phyloP scores from a whole-genome alignment of 345 rosid species.

The Jatropha curcas region DNA sequence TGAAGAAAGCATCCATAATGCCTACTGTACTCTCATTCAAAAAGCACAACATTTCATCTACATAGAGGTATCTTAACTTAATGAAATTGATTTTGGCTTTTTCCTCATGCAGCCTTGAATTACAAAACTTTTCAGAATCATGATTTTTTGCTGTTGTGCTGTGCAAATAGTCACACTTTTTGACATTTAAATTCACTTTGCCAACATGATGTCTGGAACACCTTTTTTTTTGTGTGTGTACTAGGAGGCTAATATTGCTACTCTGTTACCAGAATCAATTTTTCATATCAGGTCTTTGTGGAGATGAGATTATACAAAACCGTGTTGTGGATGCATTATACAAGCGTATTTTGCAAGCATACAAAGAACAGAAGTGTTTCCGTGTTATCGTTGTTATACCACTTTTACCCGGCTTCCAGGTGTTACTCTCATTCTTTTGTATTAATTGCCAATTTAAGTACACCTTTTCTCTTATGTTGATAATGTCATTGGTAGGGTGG shows the following conservation, averaged over 20 bases:
- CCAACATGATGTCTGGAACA: background rate
- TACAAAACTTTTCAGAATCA: background rate
- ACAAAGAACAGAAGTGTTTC: constrained; percentile 65
- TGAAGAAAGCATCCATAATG: constrained; percentile 89
- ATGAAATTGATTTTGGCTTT: constrained; percentile 2
- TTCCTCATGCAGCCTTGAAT: background rate
- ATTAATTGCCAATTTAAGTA: background rate
- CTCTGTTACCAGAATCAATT: constrained; percentile 74
- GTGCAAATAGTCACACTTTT: background rate
- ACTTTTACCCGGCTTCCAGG: constrained; percentile 96
- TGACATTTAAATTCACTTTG: background rate
- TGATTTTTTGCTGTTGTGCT: background rate
- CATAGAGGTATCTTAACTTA: constrained; percentile 64
- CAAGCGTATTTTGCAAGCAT: constrained; percentile 66
- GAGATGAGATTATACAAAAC: constrained; percentile 75
- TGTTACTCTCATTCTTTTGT: constrained; percentile 15
- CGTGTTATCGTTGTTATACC: constrained; percentile 80
- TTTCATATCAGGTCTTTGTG: constrained; percentile 82
- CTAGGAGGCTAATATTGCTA: background rate
- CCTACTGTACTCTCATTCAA: constrained; percentile 77
- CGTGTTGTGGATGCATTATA: constrained; percentile 73
- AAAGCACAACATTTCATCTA: constrained; percentile 82
- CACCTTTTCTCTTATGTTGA: constrained; percentile 6
- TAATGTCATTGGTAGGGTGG: constrained; percentile 62
- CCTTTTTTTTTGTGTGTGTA: background rate